Evolutionary conservation across 2,329 filamentous ascomycete species (phyloP), one percentile per base, ranked within the genome.

Genomic region (Trichoderma pleuroti): DNA sequence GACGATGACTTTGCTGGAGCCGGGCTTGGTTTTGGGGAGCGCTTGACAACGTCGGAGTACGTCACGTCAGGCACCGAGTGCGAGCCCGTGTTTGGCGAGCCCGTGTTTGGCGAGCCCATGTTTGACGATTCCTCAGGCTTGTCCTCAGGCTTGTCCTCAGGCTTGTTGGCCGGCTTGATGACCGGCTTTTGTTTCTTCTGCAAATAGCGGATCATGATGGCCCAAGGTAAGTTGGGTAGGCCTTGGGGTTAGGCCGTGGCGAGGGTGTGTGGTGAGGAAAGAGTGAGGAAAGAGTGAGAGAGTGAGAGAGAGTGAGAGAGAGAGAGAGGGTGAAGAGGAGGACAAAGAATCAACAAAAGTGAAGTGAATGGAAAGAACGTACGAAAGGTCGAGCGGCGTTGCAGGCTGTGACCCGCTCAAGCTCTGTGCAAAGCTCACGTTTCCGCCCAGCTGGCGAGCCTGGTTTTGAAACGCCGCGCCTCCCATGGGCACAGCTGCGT

Each of bases 361-460:
- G 26, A 59, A 61, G 68, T 59, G 34, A 49, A 69, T 59, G 72
- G 71, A 74, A 74, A 76, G 72, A 74, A 90, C 89, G 81, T 87
- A 91, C 89, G 88, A 89, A 70, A 88, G 82, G 78, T 91, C 89
- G 72, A 91, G 80, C 54, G 88, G 85, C 73, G 88, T 88, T 74
- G 86, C 82, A 75, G 87, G 85, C 80, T 90, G 88, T 71, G 88
- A 90, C 73, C 87, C 87, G 76, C 85, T 86, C 76, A 91, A 82
- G 77, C 88, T 91, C 78, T 91, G 89, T 62, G 89, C 88, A 80
- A 91, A 91, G 79, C 88, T 91, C 71, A 89, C 82, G 78, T 86
- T 89, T 75, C 87, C 84, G 73, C 85, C 84, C 76, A 88, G 80
- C 81, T 88, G 85, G 76, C 87, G 83, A 68, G 82, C 79, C 63